Base-by-base conservation (phyloP, 495 filamentous ascomycete species). In the Podospora comata region DNA sequence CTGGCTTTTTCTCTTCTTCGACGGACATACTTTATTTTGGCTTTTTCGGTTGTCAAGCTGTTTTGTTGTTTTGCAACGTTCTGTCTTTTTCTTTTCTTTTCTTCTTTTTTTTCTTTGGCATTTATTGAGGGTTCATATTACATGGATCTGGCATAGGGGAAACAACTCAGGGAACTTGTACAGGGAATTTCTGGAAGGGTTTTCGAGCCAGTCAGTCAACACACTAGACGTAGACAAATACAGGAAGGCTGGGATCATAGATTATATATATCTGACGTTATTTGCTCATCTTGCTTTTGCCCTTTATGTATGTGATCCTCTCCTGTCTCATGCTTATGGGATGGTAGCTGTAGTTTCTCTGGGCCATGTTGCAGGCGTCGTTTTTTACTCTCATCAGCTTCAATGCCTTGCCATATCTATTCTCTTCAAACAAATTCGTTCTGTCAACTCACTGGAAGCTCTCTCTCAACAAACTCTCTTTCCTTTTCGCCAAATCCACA, bases 401-500 rank as follows among this genome's bases (percentile, higher is more conserved):
- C 3, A 23, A 28, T 60, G 30, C 30, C 39, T 9, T 48, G 15
- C 5, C 39, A 0, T 32, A 32, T 48, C 5, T 48, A 2, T 48
- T 48, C 15, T 13, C 39, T 13, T 13, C 39, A 13, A 1, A 16
- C 15, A 13, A 16, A 11, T 2, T 13, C 2, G 13, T 3, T 11
- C 7, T 11, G 39, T 32, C 30, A 48, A 48, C 39, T 60, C 61
- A 76, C 62, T 83, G 81, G 66, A 78, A 83, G 28, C 75, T 80
- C 70, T 75, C 60, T 64, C 72, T 65, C 26, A 83, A 61, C 26
- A 83, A 69, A 5, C 77, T 57, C 19, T 79, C 79, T 66, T 79
- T 83, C 62, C 80, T 80, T 11, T 71, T 64, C 32, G 80, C 72
- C 58, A 91, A 70, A 71, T 89, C 85, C 63, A 90, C 73, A 53